Evolutionary conservation across 2,329 filamentous ascomycete species (phyloP).

Genomic region (Ascochyta lentis): DNA sequence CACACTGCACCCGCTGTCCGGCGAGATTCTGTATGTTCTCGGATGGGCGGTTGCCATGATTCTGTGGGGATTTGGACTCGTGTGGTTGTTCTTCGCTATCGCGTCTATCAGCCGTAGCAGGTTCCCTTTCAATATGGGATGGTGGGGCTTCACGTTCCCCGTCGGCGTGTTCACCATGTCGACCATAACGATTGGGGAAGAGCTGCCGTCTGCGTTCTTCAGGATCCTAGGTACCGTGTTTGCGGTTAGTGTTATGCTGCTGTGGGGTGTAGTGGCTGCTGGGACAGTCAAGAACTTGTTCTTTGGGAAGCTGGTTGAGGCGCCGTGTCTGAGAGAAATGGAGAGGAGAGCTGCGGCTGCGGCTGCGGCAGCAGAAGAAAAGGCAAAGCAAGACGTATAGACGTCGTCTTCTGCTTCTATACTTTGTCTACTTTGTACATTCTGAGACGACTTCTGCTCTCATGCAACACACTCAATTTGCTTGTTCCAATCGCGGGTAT

Average conservation of each 20-base stretch:
- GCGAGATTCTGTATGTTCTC: conserved; percentile 64
- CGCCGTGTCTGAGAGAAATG: conserved; percentile 57
- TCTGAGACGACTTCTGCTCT: too few relatives aligned
- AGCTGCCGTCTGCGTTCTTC: conserved; percentile 64
- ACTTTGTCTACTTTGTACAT: too few relatives aligned
- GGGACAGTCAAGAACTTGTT: conserved; percentile 57
- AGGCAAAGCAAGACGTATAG: conserved; percentile 16
- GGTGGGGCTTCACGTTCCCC: conserved; percentile 68
- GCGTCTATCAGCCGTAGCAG: conserved; percentile 52
- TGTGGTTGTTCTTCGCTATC: conserved; percentile 62
- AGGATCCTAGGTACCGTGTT: conserved; percentile 61
- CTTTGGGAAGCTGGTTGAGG: conserved; percentile 60
- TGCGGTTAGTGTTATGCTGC: conserved; percentile 56
- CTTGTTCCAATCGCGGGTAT: too few relatives aligned
- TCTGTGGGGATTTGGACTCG: conserved; percentile 63
- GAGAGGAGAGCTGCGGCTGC: conserved; percentile 22
- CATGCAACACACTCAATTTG: too few relatives aligned
- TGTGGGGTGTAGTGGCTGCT: conserved; percentile 62
- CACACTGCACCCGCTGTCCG: conserved; percentile 51
- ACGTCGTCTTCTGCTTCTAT: neutral
- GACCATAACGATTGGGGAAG: conserved; percentile 56
- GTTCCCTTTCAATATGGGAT: conserved; percentile 68
- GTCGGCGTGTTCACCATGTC: conserved; percentile 56
- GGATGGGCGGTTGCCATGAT: conserved; percentile 60
- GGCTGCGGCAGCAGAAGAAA: conserved; percentile 15